Conservation (phyloP, 495 filamentous ascomycete species). For the Alectoria sarmentosa region DNA sequence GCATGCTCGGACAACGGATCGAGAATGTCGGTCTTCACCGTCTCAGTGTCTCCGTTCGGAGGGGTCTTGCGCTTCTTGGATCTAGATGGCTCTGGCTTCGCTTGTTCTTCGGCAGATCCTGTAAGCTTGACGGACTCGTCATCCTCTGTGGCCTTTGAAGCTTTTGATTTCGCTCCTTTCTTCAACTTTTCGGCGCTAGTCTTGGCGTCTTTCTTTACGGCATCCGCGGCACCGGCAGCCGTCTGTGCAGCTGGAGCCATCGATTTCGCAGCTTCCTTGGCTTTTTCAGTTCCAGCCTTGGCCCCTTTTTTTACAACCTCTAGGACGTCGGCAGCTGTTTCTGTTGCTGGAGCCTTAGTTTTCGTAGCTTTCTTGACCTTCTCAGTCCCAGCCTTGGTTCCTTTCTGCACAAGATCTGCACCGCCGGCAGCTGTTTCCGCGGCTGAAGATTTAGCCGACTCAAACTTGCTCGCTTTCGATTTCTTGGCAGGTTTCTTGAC, state of each 20-base stretch:
- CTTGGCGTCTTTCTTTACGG: constrained; percentile 6
- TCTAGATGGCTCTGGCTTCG: constrained; percentile 12
- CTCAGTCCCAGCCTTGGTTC: constrained; percentile 2
- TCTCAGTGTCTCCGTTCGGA: constrained; percentile 13
- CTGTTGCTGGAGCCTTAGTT: constrained; percentile 1
- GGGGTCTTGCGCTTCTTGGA: constrained; percentile 26
- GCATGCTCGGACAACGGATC: constrained; percentile 19
- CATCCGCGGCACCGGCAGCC: constrained; percentile 4
- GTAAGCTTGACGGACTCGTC: neutral
- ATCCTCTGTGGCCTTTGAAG: neutral
- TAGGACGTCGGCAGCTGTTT: constrained; percentile 18
- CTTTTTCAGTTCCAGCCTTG: constrained; percentile 19
- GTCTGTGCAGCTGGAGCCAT: constrained; percentile 6
- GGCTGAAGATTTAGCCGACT: constrained; percentile 18
- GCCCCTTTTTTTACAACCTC: constrained; percentile 29
- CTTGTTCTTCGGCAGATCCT: neutral
- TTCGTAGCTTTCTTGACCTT: constrained; percentile 23
- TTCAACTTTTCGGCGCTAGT: constrained; percentile 9
- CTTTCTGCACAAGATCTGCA: neutral
- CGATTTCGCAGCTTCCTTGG: constrained; percentile 12
- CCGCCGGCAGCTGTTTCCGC: constrained; percentile 18
- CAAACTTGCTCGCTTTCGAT: constrained; percentile 12
- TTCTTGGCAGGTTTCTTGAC: constrained; percentile 7
- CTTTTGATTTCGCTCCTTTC: constrained; percentile 12
- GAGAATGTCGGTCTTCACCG: constrained; percentile 15